Conservation (phyloP, 2,329 filamentous ascomycete genomes). For the Gnomoniopsis sp. region DNA sequence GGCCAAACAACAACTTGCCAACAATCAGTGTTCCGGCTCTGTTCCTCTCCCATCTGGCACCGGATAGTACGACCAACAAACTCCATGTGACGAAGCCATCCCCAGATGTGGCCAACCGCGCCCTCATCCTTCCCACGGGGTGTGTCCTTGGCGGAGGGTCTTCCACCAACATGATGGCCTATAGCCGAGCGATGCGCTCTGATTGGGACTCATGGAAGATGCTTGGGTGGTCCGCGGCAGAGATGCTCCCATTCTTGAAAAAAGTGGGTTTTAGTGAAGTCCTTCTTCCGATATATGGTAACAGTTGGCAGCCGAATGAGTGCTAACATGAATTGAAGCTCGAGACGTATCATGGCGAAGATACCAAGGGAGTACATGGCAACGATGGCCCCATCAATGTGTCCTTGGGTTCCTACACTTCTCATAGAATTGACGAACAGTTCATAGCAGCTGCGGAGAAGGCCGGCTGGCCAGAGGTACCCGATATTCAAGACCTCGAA, state of each 20-base stretch:
- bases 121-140: conserved; percentile 33
- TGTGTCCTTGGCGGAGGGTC: conserved; percentile 53
- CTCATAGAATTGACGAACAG: conserved; percentile 35
- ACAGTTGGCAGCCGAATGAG: no score
- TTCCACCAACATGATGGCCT: conserved; percentile 44
- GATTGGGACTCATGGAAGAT: conserved; percentile 28
- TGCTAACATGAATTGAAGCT: conserved; percentile 26
- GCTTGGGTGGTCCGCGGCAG: conserved; percentile 26
- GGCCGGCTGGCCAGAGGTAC: conserved; percentile 42
- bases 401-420: conserved; percentile 41
- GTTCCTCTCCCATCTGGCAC: conserved; percentile 41
- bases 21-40: conserved; percentile 46
- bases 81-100: conserved; percentile 45
- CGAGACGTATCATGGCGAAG: conserved; percentile 45
- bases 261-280: conserved; percentile 34
- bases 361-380: conserved; percentile 41
- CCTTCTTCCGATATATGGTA: no score
- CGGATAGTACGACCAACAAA: conserved; percentile 35
- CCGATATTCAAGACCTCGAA: conserved; percentile 46
- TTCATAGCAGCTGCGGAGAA: conserved; percentile 42
- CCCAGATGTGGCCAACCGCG: conserved; percentile 40
- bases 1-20: conserved; percentile 48
- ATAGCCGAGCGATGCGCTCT: conserved; percentile 27
- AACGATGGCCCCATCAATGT: conserved; percentile 46
- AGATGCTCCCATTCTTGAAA: conserved; percentile 45